These are phyloP conservation scores for Pilasporangium apinafurcum DNA, from an alignment of 352 stramenopile genomes.

Conservation along the genomic window DNA sequence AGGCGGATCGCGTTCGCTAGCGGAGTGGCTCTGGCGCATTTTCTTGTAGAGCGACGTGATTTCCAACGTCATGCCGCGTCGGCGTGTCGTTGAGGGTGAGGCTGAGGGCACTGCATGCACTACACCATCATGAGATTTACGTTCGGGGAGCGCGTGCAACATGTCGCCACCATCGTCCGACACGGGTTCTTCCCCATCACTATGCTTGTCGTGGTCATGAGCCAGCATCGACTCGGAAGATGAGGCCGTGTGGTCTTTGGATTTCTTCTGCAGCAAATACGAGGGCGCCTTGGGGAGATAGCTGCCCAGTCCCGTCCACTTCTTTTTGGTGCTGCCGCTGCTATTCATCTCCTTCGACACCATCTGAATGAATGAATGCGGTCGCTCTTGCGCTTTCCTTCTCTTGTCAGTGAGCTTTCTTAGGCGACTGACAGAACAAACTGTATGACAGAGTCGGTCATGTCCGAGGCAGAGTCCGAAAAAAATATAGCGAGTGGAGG, in stretches of 20 bases:
- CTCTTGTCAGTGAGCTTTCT: too few species aligned
- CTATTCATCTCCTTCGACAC: conserved; percentile 31
- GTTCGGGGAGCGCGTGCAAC: conserved; percentile 12
- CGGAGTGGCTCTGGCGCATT: conserved; percentile 38
- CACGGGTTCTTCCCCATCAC: conserved; percentile 17
- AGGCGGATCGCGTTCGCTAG: conserved; percentile 6
- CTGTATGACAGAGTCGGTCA: too few species aligned
- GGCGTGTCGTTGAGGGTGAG: conserved; percentile 18
- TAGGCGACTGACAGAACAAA: too few species aligned
- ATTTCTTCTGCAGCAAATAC: conserved; percentile 32
- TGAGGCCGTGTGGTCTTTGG: conserved; percentile 12
- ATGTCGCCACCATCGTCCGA: conserved; percentile 28
- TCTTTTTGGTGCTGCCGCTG: conserved; percentile 29
- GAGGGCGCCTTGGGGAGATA: conserved; percentile 57
- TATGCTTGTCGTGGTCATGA: conserved; percentile 10
- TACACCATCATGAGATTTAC: conserved; percentile 36
- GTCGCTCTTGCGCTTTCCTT: too few species aligned
- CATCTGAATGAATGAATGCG: too few species aligned
- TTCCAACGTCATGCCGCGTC: conserved; percentile 48
- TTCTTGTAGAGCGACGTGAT: conserved; percentile 39
- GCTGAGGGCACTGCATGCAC: conserved; percentile 21
- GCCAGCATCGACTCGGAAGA: too few species aligned
- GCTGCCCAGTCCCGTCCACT: conserved; percentile 36
- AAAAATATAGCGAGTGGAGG: too few species aligned
- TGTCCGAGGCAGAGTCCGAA: too few species aligned